These are phyloP conservation scores for Podaxis sp. DNA, from an alignment of 768 basidiomycete genomes.

Conservation along the genomic window DNA sequence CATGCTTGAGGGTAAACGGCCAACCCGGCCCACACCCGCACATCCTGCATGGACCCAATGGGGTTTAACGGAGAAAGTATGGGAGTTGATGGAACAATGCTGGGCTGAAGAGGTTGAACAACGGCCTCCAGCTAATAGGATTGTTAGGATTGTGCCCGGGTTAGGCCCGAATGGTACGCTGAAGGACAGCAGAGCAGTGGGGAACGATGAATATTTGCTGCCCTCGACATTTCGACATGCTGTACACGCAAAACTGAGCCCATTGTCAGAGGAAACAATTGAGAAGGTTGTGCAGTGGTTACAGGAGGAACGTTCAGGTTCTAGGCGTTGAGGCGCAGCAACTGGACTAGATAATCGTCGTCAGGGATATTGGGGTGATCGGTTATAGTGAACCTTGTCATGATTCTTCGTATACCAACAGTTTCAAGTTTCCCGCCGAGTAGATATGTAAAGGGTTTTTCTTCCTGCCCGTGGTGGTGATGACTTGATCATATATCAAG, in stretches of 20 bases:
- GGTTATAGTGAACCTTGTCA: no score
- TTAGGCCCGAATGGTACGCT: neutral
- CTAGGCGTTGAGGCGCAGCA: neutral
- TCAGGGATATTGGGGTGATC: no score
- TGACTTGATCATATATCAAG: no score
- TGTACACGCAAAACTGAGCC: slow-evolving; percentile 8
- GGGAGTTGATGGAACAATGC: slow-evolving; percentile 15
- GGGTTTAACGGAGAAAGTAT: slow-evolving; percentile 10
- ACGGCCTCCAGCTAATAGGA: neutral
- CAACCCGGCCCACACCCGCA: neutral
- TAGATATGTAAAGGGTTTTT: no score
- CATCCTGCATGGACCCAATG: neutral
- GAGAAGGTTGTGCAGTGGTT: slow-evolving; percentile 5
- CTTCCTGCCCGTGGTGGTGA: no score
- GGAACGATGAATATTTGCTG: slow-evolving; percentile 4
- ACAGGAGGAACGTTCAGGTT: neutral
- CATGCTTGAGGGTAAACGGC: slow-evolving; percentile 9
- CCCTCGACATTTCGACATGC: slow-evolving; percentile 7
- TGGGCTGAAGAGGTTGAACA: slow-evolving; percentile 6
- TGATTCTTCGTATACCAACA: no score
- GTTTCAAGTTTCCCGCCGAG: no score
- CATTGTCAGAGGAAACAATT: slow-evolving; percentile 7
- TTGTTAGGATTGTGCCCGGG: neutral
- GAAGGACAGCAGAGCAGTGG: neutral
- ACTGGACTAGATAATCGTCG: no score